Percentiles rank a stretch among this genome's conserved stretches.
Evolutionary conservation across 495 filamentous ascomycete genomes (phyloP).

Genomic region (Daldinia grandis): DNA sequence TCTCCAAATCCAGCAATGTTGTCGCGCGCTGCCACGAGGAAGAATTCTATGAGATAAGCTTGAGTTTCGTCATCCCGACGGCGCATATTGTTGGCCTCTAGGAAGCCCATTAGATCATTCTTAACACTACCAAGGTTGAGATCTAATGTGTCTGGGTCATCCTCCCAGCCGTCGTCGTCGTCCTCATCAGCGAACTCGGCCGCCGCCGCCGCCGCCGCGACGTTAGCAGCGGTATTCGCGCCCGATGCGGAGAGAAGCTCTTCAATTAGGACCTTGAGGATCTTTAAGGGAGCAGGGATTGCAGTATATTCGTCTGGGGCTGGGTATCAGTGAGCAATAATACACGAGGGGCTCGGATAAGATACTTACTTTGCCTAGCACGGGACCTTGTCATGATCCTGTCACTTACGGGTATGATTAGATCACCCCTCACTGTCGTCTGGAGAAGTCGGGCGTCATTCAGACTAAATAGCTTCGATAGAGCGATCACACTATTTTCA

Average conservation of each 20-base stretch:
- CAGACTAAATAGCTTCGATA: slow-evolving; percentile 86
- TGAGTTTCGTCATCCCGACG: slow-evolving; percentile 93
- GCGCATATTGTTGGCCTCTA: slow-evolving; percentile 68
- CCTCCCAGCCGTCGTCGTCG: slow-evolving; percentile 87
- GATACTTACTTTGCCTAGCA: slow-evolving; percentile 70
- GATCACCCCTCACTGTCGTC: slow-evolving; percentile 88
- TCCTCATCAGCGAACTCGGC: slow-evolving; percentile 66
- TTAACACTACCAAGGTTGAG: slow-evolving; percentile 71
- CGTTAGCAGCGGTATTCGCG: slow-evolving; percentile 57
- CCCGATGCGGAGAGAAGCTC: slow-evolving; percentile 76
- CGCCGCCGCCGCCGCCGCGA: slow-evolving; percentile 61
- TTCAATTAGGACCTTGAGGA: slow-evolving; percentile 92
- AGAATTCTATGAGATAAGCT: slow-evolving; percentile 81
- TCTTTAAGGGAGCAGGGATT: slow-evolving; percentile 88
- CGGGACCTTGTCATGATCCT: slow-evolving; percentile 94
- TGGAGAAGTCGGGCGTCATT: slow-evolving; percentile 81
- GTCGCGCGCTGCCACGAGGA: slow-evolving; percentile 69
- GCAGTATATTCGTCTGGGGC: slow-evolving; percentile 92
- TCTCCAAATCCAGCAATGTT: slow-evolving; percentile 78
- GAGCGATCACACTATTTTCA: slow-evolving; percentile 75
- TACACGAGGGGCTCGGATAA: neutral
- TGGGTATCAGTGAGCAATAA: slow-evolving; percentile 40
- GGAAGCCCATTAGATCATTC: slow-evolving; percentile 81
- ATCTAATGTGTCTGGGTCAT: slow-evolving; percentile 78
- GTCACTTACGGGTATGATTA: slow-evolving; percentile 80